phyloP scores from a whole-genome alignment of 345 rosid genomes.

The Triadica sebifera region DNA sequence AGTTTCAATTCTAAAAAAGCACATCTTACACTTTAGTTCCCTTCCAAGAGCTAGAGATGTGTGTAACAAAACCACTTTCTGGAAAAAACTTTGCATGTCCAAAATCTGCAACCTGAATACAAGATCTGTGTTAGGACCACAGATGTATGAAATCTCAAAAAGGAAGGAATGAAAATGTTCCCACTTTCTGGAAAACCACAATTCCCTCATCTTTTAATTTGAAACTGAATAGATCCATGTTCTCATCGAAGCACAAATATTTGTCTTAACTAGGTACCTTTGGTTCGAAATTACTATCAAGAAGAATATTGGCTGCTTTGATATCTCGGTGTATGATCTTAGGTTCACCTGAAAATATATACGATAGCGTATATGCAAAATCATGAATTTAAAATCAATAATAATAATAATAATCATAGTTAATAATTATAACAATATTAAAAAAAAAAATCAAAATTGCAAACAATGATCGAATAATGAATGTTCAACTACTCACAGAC shows the following conservation, averaged over 20 bases:
- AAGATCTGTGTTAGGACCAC: no score
- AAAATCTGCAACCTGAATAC: conserved; percentile 24
- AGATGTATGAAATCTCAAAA: background rate
- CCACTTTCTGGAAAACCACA: no score
- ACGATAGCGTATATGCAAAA: no score
- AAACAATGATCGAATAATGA: background rate
- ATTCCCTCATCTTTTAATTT: background rate
- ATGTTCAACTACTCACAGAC: conserved; percentile 7
- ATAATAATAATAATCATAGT: no score
- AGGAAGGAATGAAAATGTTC: no score
- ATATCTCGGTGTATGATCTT: no score
- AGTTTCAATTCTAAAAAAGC: no score
- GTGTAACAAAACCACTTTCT: background rate
- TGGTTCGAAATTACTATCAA: conserved; percentile 20
- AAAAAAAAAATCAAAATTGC: background rate
- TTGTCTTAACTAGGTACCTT: conserved; percentile 3
- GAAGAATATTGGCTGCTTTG: conserved; percentile 20
- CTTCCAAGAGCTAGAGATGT: no score
- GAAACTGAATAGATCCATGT: background rate
- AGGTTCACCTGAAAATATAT: no score
- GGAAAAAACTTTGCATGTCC: conserved; percentile 16
- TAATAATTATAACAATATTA: no score
- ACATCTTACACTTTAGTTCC: no score
- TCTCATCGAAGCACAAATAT: background rate
- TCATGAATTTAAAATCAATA: no score